Evolutionary conservation across 1,284 basidiomycete species (phyloP), one percentile per base, ranked within the genome.

Genomic region (Sphagnurus paluster): DNA sequence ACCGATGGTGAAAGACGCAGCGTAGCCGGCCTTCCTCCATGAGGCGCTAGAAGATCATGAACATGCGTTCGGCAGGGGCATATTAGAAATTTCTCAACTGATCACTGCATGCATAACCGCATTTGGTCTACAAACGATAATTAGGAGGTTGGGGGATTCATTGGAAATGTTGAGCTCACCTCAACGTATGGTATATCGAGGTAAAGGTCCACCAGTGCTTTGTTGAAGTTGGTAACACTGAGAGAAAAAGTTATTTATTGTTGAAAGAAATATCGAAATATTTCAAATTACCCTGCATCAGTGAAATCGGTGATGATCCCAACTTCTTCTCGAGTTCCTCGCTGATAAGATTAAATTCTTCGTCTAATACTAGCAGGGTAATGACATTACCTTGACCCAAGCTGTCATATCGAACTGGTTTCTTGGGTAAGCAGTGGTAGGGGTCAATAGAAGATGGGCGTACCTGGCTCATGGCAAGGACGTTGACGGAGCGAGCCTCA

Each of bases 81-180:
- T 43, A 44, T 49, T 49, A n/a, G 30, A 56, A 55, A 57, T 33
- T 46, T 46, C 58, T 56, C 58, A 67, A 90, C 87, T 91, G 88
- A 64, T 98, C 96, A 52, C 88, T 92, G 72, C 93, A 98, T 14
- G 93, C 94, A 64, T 98, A 98, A 24, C 94, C 93, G 66, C 94
- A 95, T 74, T 89, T 73, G 41, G 89, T 91, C 70, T 75, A 42
- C 25, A 33, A 42, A 46, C 56, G 48, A 42, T 47, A 53, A 26
- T 29, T 42, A 23, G 40, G 39, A 39, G 39, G 45, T 40, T 46
- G 35, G 26, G 40, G 32, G 17, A 38, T 19, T 16, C 26, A 33
- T 35, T 24, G 3, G 2, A 26, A 59, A 63, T 42, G n/a, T 14
- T 28, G 21, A 13, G 21, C 36, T 39, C 5, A 73, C 72, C 67